Evolutionary conservation across 257 asterid species (phyloP).

Genomic region (Petunia secreta): DNA sequence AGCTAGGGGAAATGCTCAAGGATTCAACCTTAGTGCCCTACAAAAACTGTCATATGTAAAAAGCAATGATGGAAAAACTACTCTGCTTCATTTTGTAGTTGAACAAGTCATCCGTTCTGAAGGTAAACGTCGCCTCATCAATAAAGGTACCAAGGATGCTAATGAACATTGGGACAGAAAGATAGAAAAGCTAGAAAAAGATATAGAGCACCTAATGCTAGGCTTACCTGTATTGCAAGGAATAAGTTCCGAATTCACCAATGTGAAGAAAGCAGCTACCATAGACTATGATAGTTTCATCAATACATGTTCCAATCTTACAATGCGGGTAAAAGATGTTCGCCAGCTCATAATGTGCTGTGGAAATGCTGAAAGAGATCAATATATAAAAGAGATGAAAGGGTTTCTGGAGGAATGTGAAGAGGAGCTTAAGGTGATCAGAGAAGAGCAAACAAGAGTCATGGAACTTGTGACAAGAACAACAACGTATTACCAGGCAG

Average conservation of each 20-base stretch:
- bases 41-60: conserved; percentile 64
- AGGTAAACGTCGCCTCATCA: conserved; percentile 50
- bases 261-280: conserved; percentile 69
- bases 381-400: conserved; percentile 58
- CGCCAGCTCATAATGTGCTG: conserved; percentile 41
- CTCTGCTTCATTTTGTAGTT: conserved; percentile 78
- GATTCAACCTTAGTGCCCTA: conserved; percentile 69
- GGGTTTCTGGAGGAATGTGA: conserved; percentile 72
- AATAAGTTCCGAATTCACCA: conserved; percentile 46
- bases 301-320: conserved; percentile 40
- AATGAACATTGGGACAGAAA: conserved; percentile 27
- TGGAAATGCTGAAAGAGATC: conserved; percentile 44
- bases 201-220: conserved; percentile 48
- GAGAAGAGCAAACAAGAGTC: conserved; percentile 73
- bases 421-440: conserved; percentile 67
- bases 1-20: conserved; percentile 77
- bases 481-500: conserved; percentile 68
- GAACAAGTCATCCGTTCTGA: conserved; percentile 77
- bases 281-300: conserved; percentile 58
- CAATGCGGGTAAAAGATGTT: conserved; percentile 48
- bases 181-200: conserved; percentile 36
- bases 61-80: conserved; percentile 76
- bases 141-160: not conserved
- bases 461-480: conserved; percentile 69
- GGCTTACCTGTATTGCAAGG: conserved; percentile 57